A percentile compares a stretch with the other conserved stretches of the same genome.
These are phyloP conservation scores for Somion occarium DNA, from an alignment of 1,284 basidiomycete genomes.

Conservation along the genomic window DNA sequence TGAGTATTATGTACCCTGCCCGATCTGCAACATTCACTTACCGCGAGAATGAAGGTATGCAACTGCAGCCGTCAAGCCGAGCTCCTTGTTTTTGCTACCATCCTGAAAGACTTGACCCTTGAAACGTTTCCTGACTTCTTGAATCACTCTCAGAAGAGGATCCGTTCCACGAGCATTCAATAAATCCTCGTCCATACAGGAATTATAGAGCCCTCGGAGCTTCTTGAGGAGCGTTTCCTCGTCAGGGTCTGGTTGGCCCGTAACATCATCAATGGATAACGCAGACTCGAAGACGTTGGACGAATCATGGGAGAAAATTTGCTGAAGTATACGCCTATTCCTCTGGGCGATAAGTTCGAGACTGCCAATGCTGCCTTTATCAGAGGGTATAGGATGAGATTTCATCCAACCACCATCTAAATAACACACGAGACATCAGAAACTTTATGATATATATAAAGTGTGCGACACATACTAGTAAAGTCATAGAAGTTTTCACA, in stretches of 20 bases:
- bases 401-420: conserved; percentile 81
- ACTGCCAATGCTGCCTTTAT: conserved; percentile 66
- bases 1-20: conserved; percentile 1
- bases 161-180: conserved; percentile 59
- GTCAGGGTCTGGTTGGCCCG: conserved; percentile 27
- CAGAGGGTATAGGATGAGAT: conserved; percentile 78
- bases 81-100: conserved; percentile 29
- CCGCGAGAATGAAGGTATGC: conserved; percentile 86
- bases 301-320: conserved; percentile 34
- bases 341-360: conserved; percentile 59
- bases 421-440: conserved; percentile 7
- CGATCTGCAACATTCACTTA: conserved; percentile 27
- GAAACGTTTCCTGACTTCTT: conserved; percentile 52
- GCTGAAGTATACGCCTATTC: conserved; percentile 62
- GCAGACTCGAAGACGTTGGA: conserved; percentile 16
- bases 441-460: too few relatives aligned
- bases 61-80: conserved; percentile 73
- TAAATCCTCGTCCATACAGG: conserved; percentile 76
- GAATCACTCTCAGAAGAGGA: conserved; percentile 59
- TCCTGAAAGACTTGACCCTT: conserved; percentile 41
- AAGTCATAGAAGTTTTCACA: conserved; percentile 96
- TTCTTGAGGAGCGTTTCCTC: conserved; percentile 76
- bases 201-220: conserved; percentile 75
- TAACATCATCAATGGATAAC: conserved; percentile 10
- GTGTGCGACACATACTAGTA: conserved; percentile 54